phyloP scores from a whole-genome alignment of 305 asterid genomes.

The Ruellia speciosa region DNA sequence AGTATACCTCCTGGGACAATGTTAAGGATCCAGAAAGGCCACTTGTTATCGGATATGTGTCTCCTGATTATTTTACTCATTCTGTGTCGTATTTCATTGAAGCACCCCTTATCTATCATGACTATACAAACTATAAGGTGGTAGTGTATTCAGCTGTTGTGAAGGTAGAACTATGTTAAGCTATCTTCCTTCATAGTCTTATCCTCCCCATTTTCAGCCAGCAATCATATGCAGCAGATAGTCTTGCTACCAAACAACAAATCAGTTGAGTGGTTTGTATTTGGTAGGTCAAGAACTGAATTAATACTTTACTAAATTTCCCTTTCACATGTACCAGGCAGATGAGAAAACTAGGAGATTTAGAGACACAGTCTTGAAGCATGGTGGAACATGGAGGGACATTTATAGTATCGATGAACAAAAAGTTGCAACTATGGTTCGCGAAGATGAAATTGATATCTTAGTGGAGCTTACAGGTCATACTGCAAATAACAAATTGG shows the following conservation, averaged over 20 bases:
- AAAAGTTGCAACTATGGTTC: constrained; percentile 81
- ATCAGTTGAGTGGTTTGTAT: too few relatives aligned
- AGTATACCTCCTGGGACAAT: constrained; percentile 87
- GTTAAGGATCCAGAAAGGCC: constrained; percentile 78
- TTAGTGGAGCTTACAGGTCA: constrained; percentile 98
- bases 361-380: constrained; percentile 77
- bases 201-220: constrained; percentile 9
- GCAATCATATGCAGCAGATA: too few relatives aligned
- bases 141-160: constrained; percentile 95
- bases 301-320: constrained; percentile 8
- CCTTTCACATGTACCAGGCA: constrained; percentile 46
- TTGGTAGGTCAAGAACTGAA: too few relatives aligned
- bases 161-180: constrained; percentile 49
- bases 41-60: constrained; percentile 87
- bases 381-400: constrained; percentile 92
- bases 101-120: constrained; percentile 81
- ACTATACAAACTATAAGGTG: constrained; percentile 71
- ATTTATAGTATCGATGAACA: constrained; percentile 91
- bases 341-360: constrained; percentile 91
- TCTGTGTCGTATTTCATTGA: constrained; percentile 95
- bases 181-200: constrained; percentile 16
- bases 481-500: constrained; percentile 97
- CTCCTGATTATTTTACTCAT: constrained; percentile 99
- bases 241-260: too few relatives aligned
- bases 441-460: constrained; percentile 92